Evolutionary conservation across 306 rosid species (phyloP).

Genomic region (Gastrolobium bilobum): DNA sequence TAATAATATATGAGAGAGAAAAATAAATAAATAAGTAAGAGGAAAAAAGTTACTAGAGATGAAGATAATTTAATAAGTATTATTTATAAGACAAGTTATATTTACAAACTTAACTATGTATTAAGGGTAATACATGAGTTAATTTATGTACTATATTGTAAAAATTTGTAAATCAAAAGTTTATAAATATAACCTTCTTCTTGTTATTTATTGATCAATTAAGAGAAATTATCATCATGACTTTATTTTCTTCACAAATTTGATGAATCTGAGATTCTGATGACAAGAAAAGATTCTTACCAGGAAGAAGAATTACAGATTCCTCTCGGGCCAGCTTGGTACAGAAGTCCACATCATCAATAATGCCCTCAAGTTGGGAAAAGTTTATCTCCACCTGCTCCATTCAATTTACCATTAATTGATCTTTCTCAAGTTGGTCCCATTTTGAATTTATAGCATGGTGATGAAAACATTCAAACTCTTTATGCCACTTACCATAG

Average conservation of each 20-base stretch:
- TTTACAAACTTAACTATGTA: too few relatives aligned
- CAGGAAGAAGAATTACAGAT: slow-evolving; percentile 69
- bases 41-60: too few relatives aligned
- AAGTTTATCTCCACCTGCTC: slow-evolving; percentile 67
- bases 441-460: slow-evolving; percentile 3
- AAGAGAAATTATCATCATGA: background rate
- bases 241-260: background rate
- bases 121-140: too few relatives aligned
- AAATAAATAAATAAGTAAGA: too few relatives aligned
- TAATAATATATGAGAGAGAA: too few relatives aligned
- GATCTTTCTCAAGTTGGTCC: background rate
- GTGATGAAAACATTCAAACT: background rate
- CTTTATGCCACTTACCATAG: slow-evolving; percentile 55
- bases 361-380: slow-evolving; percentile 58
- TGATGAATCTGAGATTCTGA: slow-evolving; percentile 24
- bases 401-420: slow-evolving; percentile 20
- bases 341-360: slow-evolving; percentile 74
- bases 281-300: slow-evolving; percentile 44
- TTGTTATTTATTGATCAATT: slow-evolving; percentile 23
- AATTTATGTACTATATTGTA: too few relatives aligned
- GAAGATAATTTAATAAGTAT: too few relatives aligned
- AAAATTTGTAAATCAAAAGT: too few relatives aligned
- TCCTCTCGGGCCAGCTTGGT: slow-evolving; percentile 70
- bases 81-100: too few relatives aligned
- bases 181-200: too few relatives aligned